Percentiles rank a stretch among this genome's conserved stretches.
Conservation (phyloP, 169 alveolate genomes). For the Cryptosporidium viatorum region DNA sequence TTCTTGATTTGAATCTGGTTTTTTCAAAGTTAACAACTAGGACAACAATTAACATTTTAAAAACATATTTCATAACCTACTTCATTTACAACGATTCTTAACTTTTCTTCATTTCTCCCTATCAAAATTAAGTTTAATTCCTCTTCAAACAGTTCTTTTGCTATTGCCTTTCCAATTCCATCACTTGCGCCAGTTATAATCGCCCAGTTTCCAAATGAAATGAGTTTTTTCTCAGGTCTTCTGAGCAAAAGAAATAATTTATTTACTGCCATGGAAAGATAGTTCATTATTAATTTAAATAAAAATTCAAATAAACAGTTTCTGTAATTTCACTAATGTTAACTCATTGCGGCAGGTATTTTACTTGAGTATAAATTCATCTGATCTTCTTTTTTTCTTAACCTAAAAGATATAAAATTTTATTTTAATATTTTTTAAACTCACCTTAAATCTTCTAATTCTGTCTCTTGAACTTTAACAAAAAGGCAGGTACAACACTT, state of each 20-base stretch:
- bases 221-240: conserved; percentile 26
- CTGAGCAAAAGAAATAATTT: neutral
- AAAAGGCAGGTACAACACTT: conserved; percentile 70
- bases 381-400: neutral
- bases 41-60: neutral
- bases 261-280: neutral
- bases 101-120: conserved; percentile 68
- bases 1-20: conserved; percentile 27
- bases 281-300: conserved; percentile 8
- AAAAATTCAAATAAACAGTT: neutral
- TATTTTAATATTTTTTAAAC: neutral
- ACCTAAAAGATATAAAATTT: neutral
- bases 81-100: conserved; percentile 16
- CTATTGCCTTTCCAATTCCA: conserved; percentile 85
- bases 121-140: conserved; percentile 70
- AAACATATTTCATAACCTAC: conserved; percentile 7
- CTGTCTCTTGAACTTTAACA: conserved; percentile 34
- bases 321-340: neutral
- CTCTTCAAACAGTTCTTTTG: conserved; percentile 78
- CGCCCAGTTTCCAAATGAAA: conserved; percentile 82
- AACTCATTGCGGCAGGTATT: conserved; percentile 22
- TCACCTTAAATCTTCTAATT: conserved; percentile 46
- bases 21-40: neutral
- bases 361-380: neutral
- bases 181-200: conserved; percentile 87